Percentiles rank a stretch among this genome's conserved stretches.
Conservation (phyloP, 768 basidiomycete genomes). For the Naganishia vishniacii region DNA sequence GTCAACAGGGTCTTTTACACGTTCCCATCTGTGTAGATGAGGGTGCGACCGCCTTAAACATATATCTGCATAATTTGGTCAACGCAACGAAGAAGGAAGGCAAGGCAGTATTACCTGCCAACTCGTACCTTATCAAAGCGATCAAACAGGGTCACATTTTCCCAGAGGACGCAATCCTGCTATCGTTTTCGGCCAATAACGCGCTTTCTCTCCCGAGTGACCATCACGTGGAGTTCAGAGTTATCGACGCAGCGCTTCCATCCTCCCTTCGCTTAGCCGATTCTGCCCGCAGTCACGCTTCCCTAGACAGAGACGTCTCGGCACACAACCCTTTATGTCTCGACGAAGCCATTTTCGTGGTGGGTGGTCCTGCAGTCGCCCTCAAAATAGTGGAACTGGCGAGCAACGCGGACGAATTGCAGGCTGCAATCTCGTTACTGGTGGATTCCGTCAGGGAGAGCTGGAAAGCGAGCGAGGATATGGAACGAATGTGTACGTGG, state of each 20-base stretch:
- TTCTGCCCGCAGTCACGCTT: slow-evolving; percentile 30
- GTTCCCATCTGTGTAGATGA: slow-evolving; percentile 32
- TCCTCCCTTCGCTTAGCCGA: slow-evolving; percentile 33
- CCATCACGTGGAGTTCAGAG: background rate
- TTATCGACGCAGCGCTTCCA: slow-evolving; percentile 37
- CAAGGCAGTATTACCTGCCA: slow-evolving; percentile 34
- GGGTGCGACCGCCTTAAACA: slow-evolving; percentile 46
- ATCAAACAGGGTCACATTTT: slow-evolving; percentile 40
- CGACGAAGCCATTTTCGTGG: slow-evolving; percentile 71
- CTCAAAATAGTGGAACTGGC: slow-evolving; percentile 72
- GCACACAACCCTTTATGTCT: slow-evolving; percentile 48
- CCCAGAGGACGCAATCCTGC: slow-evolving; percentile 40
- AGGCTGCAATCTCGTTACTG: slow-evolving; percentile 64
- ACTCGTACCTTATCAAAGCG: slow-evolving; percentile 41
- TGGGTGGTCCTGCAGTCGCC: slow-evolving; percentile 72
- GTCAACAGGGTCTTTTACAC: too few species aligned
- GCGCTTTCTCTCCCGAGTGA: background rate
- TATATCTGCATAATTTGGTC: slow-evolving; percentile 40
- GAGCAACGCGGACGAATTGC: slow-evolving; percentile 70
- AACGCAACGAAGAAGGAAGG: slow-evolving; percentile 41
- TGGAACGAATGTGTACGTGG: slow-evolving; percentile 74
- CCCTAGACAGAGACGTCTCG: slow-evolving; percentile 34
- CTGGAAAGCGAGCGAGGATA: slow-evolving; percentile 92
- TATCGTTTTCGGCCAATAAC: slow-evolving; percentile 31
- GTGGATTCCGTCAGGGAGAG: slow-evolving; percentile 71